Evolutionary conservation across 192 early-diverging fungal species (phyloP), one percentile per base, ranked within the genome.

Genomic region (Entophlyctis luteolus): DNA sequence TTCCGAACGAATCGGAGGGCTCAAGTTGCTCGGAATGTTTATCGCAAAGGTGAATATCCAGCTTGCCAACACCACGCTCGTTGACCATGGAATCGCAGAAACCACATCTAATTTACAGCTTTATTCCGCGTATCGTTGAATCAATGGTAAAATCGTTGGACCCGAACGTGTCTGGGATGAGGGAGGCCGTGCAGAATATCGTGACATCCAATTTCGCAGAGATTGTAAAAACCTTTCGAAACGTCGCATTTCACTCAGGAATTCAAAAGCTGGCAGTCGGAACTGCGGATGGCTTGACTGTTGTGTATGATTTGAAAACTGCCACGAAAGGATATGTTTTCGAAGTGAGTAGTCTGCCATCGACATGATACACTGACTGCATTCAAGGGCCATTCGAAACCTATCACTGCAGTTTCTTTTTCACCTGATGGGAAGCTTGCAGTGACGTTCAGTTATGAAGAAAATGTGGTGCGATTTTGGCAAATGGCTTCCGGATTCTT

Each of bases 241-340:
- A 74, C 48, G 75, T 93, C 27, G 81, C 86, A 32, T 92, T 95
- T 69, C 90, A 93, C 70, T 73, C 78, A 37, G 76, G 70, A 2
- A 76, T 81, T 1, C 93, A 95, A 75, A 84, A 89, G 25, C 72
- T 95, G n/a, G 87, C 83, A 0, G 83, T 91, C 3, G 93, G 91
- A 22, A 89, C 86, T 0, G 50, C 73, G 39, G 89, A 93, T 65
- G 93, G 93, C 3, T 78, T 86, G 1, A 77, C 78, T 2, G 73
- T 93, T 36, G 83, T 93, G 0, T 93, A 89, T 73, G 93, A 95
- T 77, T 72, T 93, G 2, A 78, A 87, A 27, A 95, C 91, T 0
- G 93, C 91, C 2, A 90, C 90, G 16, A 88, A 82, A 5, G 85
- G 83, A 25, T 79, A 86, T 23, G 77, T 93, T 29, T 69, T 95